These are phyloP conservation scores for Sphagnum tenellum DNA, from an alignment of 225 moss, liverwort and hornwort species.

Conservation along the genomic window DNA sequence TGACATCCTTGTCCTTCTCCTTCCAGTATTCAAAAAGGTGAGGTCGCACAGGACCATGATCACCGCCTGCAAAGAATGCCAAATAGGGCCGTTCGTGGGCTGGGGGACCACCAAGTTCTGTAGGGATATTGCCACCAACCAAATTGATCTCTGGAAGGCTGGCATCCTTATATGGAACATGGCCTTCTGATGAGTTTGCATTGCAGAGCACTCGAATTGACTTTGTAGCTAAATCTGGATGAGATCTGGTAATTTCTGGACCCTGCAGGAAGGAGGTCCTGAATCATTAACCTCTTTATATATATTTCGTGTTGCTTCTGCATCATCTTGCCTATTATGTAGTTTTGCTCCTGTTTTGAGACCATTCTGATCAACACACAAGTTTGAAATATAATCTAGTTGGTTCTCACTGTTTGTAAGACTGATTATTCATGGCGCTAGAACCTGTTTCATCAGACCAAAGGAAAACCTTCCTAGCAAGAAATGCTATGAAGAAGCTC, in stretches of 20 bases:
- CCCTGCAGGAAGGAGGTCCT: conserved; percentile 27
- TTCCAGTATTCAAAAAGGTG: conserved; percentile 72
- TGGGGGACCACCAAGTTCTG: conserved; percentile 58
- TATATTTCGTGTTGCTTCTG: neutral
- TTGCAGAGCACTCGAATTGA: conserved; percentile 90
- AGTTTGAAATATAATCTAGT: too few species aligned
- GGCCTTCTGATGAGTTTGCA: conserved; percentile 84
- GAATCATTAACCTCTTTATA: neutral
- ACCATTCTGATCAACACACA: too few species aligned
- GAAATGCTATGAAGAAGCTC: too few species aligned
- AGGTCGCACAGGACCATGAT: conserved; percentile 92
- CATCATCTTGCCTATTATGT: neutral
- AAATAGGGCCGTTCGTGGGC: conserved; percentile 38
- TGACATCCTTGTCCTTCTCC: conserved; percentile 56
- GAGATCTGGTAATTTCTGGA: conserved; percentile 58
- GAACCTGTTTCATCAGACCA: too few species aligned
- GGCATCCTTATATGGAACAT: conserved; percentile 65
- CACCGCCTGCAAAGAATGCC: conserved; percentile 86
- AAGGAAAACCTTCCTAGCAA: too few species aligned
- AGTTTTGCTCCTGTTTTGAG: neutral
- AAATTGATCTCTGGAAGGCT: conserved; percentile 85
- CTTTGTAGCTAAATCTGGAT: conserved; percentile 49
- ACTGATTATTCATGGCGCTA: too few species aligned
- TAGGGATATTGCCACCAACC: conserved; percentile 59
- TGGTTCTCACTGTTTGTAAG: too few species aligned